A percentile compares a stretch with the other conserved stretches of the same genome.
Conservation (phyloP, 2,329 filamentous ascomycete genomes). For the Ceratocystis smalleyi region DNA sequence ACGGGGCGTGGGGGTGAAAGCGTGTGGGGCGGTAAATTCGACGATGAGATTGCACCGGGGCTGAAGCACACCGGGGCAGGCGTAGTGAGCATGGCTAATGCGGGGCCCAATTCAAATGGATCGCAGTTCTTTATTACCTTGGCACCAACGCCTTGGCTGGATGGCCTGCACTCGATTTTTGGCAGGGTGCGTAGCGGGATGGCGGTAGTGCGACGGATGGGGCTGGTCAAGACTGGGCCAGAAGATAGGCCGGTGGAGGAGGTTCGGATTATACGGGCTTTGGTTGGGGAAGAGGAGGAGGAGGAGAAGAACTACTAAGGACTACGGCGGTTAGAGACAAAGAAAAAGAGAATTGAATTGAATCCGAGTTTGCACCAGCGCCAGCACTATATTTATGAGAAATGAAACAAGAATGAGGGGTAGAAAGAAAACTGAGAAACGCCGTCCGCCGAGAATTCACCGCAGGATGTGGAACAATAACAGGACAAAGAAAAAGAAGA, state of each 20-base stretch:
- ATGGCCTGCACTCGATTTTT: constrained; percentile 95
- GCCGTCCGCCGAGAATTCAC: neutral
- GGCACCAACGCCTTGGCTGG: constrained; percentile 87
- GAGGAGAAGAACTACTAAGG: constrained; percentile 11
- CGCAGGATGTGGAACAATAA: constrained; percentile 2
- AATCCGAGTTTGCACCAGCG: neutral
- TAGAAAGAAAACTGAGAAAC: constrained; percentile 15
- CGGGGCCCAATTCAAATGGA: constrained; percentile 82
- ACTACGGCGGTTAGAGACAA: neutral
- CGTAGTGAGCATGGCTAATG: constrained; percentile 92
- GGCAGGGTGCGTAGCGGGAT: constrained; percentile 76
- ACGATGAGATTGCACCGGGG: constrained; percentile 65
- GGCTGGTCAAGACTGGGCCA: constrained; percentile 63
- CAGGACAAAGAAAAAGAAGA: constrained; percentile 18
- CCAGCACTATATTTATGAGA: neutral
- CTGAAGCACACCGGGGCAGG: constrained; percentile 89
- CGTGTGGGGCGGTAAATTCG: constrained; percentile 88
- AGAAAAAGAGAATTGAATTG: neutral
- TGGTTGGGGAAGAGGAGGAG: constrained; percentile 47
- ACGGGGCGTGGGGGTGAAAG: constrained; percentile 77
- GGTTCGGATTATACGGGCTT: constrained; percentile 62
- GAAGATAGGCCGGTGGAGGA: constrained; percentile 73
- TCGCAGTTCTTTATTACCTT: constrained; percentile 94
- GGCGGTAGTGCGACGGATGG: constrained; percentile 73
- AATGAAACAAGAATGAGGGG: constrained; percentile 14